Evolutionary conservation across 1,284 basidiomycete genomes (phyloP).

Genomic region (Termitomyces sp.): DNA sequence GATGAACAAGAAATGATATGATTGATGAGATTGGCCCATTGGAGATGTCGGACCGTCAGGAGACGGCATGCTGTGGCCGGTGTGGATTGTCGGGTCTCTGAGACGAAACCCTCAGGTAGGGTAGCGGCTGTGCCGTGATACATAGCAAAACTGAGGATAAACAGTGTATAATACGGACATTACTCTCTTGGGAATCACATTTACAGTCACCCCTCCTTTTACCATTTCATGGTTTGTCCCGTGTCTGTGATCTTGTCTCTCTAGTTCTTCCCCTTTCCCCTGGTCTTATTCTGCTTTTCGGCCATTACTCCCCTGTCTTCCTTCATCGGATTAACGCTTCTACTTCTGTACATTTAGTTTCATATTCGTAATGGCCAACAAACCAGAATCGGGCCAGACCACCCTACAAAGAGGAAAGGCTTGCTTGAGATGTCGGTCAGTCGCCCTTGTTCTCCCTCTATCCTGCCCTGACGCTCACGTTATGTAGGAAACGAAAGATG

Average conservation of each 20-base stretch:
- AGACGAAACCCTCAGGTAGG: background rate
- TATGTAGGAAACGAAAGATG: constrained; percentile 71
- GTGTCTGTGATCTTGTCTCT: constrained; percentile 23
- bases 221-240: constrained; percentile 22
- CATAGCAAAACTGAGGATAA: constrained; percentile 4
- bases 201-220: constrained; percentile 7
- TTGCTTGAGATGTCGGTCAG: constrained; percentile 61
- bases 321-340: constrained; percentile 13
- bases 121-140: constrained; percentile 11
- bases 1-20: background rate
- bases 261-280: constrained; percentile 18
- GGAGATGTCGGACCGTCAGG: constrained; percentile 10
- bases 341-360: constrained; percentile 29
- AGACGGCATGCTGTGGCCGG: constrained; percentile 15
- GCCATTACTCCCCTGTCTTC: constrained; percentile 21
- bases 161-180: constrained; percentile 17
- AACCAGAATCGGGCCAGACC: constrained; percentile 33
- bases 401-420: constrained; percentile 58
- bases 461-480: constrained; percentile 8
- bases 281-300: constrained; percentile 21
- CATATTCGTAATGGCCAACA: constrained; percentile 43
- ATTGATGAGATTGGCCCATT: background rate
- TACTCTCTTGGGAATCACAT: constrained; percentile 8
- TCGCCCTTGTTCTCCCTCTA: constrained; percentile 10
- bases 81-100: constrained; percentile 1